A percentile compares a stretch with the other conserved stretches of the same genome.
These are phyloP conservation scores for Quercus cerris DNA, from an alignment of 306 rosid species.

Conservation along the genomic window DNA sequence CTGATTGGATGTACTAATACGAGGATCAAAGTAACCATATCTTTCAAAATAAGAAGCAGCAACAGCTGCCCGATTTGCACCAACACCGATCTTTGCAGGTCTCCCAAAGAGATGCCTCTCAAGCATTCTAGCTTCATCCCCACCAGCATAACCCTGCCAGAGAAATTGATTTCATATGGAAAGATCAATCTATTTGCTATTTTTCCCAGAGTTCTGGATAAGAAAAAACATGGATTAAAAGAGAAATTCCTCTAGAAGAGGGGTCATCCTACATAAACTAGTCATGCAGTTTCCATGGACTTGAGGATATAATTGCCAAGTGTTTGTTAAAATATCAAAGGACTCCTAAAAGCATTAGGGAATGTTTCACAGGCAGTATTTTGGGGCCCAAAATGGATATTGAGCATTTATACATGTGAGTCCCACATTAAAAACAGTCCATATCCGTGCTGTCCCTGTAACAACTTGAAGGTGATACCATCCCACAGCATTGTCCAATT, in stretches of 20 bases:
- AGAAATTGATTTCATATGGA: conserved; percentile 2
- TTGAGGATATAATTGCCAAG: background rate
- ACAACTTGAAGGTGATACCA: no score
- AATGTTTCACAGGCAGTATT: background rate
- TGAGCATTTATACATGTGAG: background rate
- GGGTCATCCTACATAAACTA: background rate
- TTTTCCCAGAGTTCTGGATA: conserved; percentile 6
- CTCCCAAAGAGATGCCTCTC: conserved; percentile 70
- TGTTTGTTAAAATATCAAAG: background rate
- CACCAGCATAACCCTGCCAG: conserved; percentile 88
- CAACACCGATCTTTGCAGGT: conserved; percentile 68
- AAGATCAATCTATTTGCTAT: background rate
- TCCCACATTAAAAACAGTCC: background rate
- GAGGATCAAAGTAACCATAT: conserved; percentile 60
- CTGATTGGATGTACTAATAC: conserved; percentile 23
- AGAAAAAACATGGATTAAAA: background rate
- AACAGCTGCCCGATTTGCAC: conserved; percentile 62
- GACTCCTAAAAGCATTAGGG: background rate
- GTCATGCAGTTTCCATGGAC: background rate
- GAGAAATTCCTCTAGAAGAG: background rate
- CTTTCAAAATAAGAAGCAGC: conserved; percentile 48
- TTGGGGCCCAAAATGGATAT: background rate
- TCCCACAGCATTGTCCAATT: background rate
- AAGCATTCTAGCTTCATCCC: conserved; percentile 93
- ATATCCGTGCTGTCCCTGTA: background rate